Percentiles rank a stretch among this genome's conserved stretches.
Conservation (phyloP, 257 asterid genomes). For the Nyctanthes arbortristis region DNA sequence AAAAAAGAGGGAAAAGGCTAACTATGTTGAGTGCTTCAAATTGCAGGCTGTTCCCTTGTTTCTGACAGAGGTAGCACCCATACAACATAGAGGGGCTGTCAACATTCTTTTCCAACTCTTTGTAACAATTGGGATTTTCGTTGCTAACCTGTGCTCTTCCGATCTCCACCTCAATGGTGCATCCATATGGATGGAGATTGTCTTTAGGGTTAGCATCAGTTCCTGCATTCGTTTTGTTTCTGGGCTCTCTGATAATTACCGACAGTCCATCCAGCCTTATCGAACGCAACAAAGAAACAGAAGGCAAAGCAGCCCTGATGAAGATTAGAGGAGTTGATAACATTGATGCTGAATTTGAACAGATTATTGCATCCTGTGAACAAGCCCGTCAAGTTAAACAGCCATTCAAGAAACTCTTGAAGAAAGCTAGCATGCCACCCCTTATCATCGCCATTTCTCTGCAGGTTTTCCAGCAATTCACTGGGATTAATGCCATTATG, state of each 20-base stretch:
- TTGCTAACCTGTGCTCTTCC: constrained; percentile 35
- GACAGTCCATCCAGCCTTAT: constrained; percentile 42
- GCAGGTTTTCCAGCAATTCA: constrained; percentile 34
- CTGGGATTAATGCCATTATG: constrained; percentile 50
- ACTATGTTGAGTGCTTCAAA: background rate
- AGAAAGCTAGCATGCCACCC: constrained; percentile 34
- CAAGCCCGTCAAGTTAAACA: constrained; percentile 12
- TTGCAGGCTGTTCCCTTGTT: constrained; percentile 45
- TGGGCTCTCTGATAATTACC: constrained; percentile 29
- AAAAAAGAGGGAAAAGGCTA: background rate
- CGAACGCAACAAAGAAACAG: constrained; percentile 26
- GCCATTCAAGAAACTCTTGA: constrained; percentile 26
- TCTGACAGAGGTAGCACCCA: constrained; percentile 46
- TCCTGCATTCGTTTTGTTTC: constrained; percentile 28
- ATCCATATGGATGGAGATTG: constrained; percentile 41
- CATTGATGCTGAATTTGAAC: constrained; percentile 30
- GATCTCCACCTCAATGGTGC: constrained; percentile 15
- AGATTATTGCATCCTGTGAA: constrained; percentile 22
- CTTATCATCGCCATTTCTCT: constrained; percentile 20
- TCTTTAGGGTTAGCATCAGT: constrained; percentile 37
- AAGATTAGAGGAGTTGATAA: constrained; percentile 36
- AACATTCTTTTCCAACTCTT: constrained; percentile 38
- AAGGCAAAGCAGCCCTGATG: constrained; percentile 23
- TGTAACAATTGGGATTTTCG: constrained; percentile 30
- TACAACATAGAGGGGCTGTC: constrained; percentile 43